Evolutionary conservation across 805 yeast genomes (phyloP).

Genomic region (Gaillardinia entomophila): DNA sequence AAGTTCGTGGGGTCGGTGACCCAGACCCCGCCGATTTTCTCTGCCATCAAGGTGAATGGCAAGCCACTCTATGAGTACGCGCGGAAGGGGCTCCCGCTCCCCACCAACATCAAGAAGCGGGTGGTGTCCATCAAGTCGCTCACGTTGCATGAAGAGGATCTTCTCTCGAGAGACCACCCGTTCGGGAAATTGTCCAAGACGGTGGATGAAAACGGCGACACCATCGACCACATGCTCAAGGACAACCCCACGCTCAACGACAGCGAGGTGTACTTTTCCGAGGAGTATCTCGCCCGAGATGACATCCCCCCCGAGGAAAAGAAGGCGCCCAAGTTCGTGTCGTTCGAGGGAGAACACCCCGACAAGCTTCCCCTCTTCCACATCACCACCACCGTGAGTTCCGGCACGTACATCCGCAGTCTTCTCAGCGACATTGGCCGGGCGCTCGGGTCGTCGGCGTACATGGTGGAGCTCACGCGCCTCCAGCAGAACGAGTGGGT

Average conservation of each 20-base stretch:
- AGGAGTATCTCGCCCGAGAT: constrained; percentile 43
- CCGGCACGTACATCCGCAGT: constrained; percentile 93
- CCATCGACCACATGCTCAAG: constrained; percentile 39
- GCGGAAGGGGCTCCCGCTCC: constrained; percentile 77
- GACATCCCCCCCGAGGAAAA: constrained; percentile 25
- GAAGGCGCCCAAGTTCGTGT: constrained; percentile 31
- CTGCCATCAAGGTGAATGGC: constrained; percentile 93
- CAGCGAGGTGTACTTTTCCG: constrained; percentile 55
- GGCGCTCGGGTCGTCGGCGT: constrained; percentile 73
- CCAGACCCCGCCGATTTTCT: constrained; percentile 93
- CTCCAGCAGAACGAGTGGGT: constrained; percentile 81
- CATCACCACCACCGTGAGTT: constrained; percentile 73
- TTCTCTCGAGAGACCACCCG: constrained; percentile 49
- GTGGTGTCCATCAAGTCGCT: constrained; percentile 57
- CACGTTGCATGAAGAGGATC: constrained; percentile 46
- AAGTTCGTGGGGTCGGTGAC: constrained; percentile 75
- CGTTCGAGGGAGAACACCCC: constrained; percentile 34
- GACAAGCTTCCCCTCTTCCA: constrained; percentile 65
- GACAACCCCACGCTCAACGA: constrained; percentile 55
- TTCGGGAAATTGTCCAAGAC: constrained; percentile 41
- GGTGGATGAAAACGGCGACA: constrained; percentile 43
- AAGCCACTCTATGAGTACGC: constrained; percentile 94
- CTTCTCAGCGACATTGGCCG: constrained; percentile 84
- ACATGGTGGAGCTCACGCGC: constrained; percentile 81
- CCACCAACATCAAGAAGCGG: constrained; percentile 75